These are phyloP conservation scores for Metschnikowia hibisci DNA, from an alignment of 805 yeast genomes.

Conservation along the genomic window DNA sequence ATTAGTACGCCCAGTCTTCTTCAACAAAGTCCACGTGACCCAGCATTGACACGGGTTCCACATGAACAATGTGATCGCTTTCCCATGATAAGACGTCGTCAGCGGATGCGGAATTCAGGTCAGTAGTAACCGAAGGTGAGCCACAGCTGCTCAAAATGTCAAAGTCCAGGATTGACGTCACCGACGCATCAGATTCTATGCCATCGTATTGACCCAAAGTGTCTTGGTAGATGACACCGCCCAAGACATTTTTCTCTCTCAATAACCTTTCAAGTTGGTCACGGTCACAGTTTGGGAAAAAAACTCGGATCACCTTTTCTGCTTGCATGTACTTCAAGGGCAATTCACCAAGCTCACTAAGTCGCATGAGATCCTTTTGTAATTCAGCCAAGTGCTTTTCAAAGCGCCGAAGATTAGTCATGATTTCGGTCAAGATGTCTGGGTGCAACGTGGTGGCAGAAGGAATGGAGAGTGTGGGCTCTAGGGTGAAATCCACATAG, in stretches of 20 bases:
- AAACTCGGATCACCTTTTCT: slow-evolving; percentile 43
- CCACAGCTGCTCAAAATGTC: slow-evolving; percentile 19
- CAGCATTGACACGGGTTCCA: slow-evolving; percentile 11
- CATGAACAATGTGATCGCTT: slow-evolving; percentile 8
- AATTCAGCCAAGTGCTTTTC: slow-evolving; percentile 42
- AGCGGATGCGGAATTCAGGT: slow-evolving; percentile 5
- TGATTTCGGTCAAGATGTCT: slow-evolving; percentile 25
- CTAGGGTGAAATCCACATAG: slow-evolving; percentile 34
- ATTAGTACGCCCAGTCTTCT: slow-evolving; percentile 6
- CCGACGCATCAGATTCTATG: slow-evolving; percentile 8
- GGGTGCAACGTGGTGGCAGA: slow-evolving; percentile 29
- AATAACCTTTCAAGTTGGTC: slow-evolving; percentile 53
- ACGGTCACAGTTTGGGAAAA: slow-evolving; percentile 69
- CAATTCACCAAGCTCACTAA: slow-evolving; percentile 61
- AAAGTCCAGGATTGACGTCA: slow-evolving; percentile 14
- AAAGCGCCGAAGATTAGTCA: slow-evolving; percentile 21
- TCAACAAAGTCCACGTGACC: slow-evolving; percentile 16
- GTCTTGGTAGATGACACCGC: slow-evolving; percentile 49
- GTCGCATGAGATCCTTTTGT: slow-evolving; percentile 38
- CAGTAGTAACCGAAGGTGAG: slow-evolving; percentile 14
- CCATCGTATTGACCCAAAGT: slow-evolving; percentile 5
- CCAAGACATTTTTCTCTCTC: slow-evolving; percentile 54
- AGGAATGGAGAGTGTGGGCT: slow-evolving; percentile 28
- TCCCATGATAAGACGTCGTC: slow-evolving; percentile 15
- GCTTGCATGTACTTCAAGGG: slow-evolving; percentile 49